Percentiles rank a stretch among this genome's conserved stretches.
phyloP scores from a whole-genome alignment of 2,329 filamentous ascomycete species.

The Rutstroemia sp. region DNA sequence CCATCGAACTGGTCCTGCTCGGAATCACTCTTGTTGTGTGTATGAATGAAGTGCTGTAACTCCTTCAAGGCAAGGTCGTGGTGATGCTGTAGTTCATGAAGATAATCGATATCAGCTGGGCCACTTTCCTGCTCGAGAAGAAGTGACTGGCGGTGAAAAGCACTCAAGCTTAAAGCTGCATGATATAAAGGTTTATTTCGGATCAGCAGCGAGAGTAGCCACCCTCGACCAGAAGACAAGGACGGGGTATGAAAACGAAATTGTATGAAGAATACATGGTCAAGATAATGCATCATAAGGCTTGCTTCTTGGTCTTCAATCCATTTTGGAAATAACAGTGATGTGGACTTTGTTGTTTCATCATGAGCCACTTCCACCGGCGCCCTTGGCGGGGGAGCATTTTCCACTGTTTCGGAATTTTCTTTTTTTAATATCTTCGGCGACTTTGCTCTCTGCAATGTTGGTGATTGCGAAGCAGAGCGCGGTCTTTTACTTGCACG shows the following conservation, averaged over 20 bases:
- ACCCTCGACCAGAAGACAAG: conserved; percentile 49
- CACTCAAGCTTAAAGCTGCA: conserved; percentile 45
- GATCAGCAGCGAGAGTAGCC: conserved; percentile 50
- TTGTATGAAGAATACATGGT: conserved; percentile 53
- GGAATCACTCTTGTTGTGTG: neutral
- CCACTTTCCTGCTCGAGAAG: conserved; percentile 11
- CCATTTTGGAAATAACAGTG: conserved; percentile 8
- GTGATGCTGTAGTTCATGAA: conserved; percentile 10
- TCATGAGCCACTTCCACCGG: neutral
- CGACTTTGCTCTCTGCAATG: neutral
- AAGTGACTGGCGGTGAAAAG: conserved; percentile 43
- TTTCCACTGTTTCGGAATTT: neutral
- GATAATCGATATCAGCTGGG: conserved; percentile 5
- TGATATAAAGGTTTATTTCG: conserved; percentile 50
- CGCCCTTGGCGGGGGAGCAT: neutral
- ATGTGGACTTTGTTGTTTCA: neutral
- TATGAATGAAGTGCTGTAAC: neutral
- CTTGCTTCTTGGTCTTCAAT: conserved; percentile 12
- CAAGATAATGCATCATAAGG: conserved; percentile 51
- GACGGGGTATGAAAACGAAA: conserved; percentile 55
- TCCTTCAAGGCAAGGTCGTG: conserved; percentile 1
- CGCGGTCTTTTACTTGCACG: conserved; percentile 1
- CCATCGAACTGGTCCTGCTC: conserved; percentile 2
- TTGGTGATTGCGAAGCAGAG: neutral
- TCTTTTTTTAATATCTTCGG: neutral